phyloP scores from a whole-genome alignment of 2,329 filamentous ascomycete genomes.

The Venturia pyrina region DNA sequence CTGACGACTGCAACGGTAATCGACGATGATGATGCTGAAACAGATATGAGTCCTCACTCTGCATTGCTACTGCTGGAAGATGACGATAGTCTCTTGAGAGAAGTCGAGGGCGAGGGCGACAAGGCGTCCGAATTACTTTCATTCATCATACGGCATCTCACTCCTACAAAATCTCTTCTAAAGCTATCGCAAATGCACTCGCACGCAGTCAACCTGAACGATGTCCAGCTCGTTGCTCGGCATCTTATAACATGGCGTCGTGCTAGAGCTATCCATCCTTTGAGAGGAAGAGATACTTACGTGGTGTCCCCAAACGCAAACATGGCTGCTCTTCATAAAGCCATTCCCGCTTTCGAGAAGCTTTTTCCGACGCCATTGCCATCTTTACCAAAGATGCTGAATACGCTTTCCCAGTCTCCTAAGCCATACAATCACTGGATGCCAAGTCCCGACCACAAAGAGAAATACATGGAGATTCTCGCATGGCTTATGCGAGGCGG shows the following conservation, averaged over 20 bases:
- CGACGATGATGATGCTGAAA: constrained; percentile 52
- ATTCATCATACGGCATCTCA: constrained; percentile 54
- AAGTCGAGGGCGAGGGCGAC: constrained; percentile 59
- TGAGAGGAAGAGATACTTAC: constrained; percentile 84
- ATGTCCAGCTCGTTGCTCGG: constrained; percentile 78
- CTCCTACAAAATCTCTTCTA: constrained; percentile 55
- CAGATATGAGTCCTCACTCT: constrained; percentile 74
- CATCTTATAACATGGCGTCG: constrained; percentile 96
- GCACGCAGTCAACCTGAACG: constrained; percentile 54
- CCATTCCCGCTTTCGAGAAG: constrained; percentile 61
- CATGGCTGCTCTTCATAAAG: constrained; percentile 57
- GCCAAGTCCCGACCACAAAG: constrained; percentile 77
- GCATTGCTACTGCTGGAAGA: constrained; percentile 77
- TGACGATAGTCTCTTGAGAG: constrained; percentile 65
- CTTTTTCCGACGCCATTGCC: constrained; percentile 73
- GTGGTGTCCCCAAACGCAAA: constrained; percentile 87
- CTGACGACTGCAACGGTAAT: constrained; percentile 78
- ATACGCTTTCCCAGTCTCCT: constrained; percentile 67
- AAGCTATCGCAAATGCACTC: constrained; percentile 62
- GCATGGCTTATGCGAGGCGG: constrained; percentile 88
- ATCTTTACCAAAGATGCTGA: constrained; percentile 76
- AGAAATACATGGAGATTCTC: constrained; percentile 79
- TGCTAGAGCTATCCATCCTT: constrained; percentile 79
- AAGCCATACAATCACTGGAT: constrained; percentile 75
- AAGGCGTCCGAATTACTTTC: constrained; percentile 68